phyloP scores from a whole-genome alignment of 2,329 filamentous ascomycete species.

The Exophiala dermatitidis region DNA sequence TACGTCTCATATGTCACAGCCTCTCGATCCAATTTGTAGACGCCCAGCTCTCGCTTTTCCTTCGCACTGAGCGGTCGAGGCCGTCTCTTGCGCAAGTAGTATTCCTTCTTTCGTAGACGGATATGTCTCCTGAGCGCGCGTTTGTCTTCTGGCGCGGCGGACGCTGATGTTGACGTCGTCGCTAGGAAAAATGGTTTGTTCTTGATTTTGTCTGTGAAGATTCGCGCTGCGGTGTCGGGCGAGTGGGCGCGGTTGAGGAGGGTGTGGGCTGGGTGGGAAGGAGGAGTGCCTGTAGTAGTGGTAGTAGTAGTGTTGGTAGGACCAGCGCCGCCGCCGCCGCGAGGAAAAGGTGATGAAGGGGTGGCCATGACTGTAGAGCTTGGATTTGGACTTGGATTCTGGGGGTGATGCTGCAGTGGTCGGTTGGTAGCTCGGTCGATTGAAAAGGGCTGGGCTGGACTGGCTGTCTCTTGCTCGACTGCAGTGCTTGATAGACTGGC shows the following conservation, averaged over 20 bases:
- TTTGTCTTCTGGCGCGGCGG: constrained; percentile 34
- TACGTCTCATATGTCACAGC: constrained; percentile 69
- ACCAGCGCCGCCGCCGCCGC: background rate
- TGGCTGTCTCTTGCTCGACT: too few relatives aligned
- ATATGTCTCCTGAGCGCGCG: constrained; percentile 47
- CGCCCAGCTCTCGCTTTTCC: constrained; percentile 63
- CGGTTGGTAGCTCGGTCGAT: too few relatives aligned
- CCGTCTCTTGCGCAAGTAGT: constrained; percentile 45
- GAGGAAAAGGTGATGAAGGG: constrained; percentile 3
- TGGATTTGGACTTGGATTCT: too few relatives aligned
- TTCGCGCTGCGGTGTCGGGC: constrained; percentile 59
- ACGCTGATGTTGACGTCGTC: constrained; percentile 40
- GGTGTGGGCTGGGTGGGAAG: constrained; percentile 46
- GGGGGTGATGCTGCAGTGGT: too few relatives aligned
- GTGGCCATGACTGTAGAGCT: background rate
- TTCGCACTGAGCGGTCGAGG: constrained; percentile 68
- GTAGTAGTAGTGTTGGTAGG: background rate
- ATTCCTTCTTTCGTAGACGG: constrained; percentile 42
- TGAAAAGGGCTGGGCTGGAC: too few relatives aligned
- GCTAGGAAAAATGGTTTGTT: constrained; percentile 73
- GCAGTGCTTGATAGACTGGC: too few relatives aligned
- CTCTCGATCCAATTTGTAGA: constrained; percentile 66
- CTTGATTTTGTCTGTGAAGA: constrained; percentile 76
- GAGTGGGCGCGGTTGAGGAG: constrained; percentile 75
- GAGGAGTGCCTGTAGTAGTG: background rate